Conservation (phyloP, 2,329 filamentous ascomycete genomes). For the Talaromyces sp. region DNA sequence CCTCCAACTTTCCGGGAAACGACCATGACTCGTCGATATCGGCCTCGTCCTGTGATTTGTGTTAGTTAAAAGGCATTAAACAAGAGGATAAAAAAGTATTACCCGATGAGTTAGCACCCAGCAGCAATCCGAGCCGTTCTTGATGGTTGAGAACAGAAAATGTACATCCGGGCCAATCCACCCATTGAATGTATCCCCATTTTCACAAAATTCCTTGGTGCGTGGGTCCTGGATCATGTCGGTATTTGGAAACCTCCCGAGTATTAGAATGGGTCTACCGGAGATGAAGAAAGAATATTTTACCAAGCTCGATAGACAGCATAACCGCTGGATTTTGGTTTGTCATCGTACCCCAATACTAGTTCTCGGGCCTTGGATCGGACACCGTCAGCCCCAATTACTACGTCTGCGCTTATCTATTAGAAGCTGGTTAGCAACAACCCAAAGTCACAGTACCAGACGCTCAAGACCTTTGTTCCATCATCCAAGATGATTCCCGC, state of each 20-base stretch:
- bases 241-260: constrained; percentile 16
- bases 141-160: constrained; percentile 47
- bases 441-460: constrained; percentile 13
- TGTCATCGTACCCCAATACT: constrained; percentile 35
- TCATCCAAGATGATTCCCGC: constrained; percentile 49
- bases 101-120: constrained; percentile 54
- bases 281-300: background rate
- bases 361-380: constrained; percentile 49
- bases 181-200: constrained; percentile 48
- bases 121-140: constrained; percentile 48
- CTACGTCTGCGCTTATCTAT: constrained; percentile 39
- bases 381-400: constrained; percentile 53
- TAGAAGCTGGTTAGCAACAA: background rate
- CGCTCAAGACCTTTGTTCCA: constrained; percentile 34
- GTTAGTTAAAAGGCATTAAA: background rate
- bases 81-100: background rate
- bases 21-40: constrained; percentile 55
- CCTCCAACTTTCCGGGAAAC: constrained; percentile 49
- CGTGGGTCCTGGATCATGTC: constrained; percentile 19
- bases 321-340: constrained; percentile 28
- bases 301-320: constrained; percentile 22
- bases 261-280: background rate
- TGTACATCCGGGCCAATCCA: constrained; percentile 48
- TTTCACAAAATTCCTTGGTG: constrained; percentile 46
- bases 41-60: constrained; percentile 38